Percentiles rank a stretch among this genome's conserved stretches.
Conservation (phyloP, 805 yeast species). For the Ogataea henricii region DNA sequence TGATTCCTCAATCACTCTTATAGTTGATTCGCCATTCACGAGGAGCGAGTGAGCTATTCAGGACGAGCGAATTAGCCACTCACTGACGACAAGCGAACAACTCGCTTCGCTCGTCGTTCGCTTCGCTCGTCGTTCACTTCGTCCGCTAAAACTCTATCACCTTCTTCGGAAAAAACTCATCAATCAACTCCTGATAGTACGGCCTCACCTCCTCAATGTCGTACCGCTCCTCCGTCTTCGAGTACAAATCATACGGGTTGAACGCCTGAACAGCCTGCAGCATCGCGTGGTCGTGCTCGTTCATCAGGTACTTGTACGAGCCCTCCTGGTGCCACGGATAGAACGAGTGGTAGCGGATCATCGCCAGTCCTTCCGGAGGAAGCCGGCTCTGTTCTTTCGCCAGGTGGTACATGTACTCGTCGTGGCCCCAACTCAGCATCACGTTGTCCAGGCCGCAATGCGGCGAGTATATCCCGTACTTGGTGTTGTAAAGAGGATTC, state of each 20-base stretch:
- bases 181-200: conserved; percentile 63
- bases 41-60: no score
- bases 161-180: conserved; percentile 63
- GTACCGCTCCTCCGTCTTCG: conserved; percentile 53
- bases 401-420: conserved; percentile 74
- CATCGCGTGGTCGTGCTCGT: conserved; percentile 60
- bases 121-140: no score
- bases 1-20: no score
- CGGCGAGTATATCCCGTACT: conserved; percentile 64
- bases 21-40: no score
- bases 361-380: conserved; percentile 68
- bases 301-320: conserved; percentile 66
- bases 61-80: no score
- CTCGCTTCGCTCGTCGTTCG: no score
- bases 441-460: conserved; percentile 69
- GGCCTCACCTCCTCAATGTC: conserved; percentile 54
- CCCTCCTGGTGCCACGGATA: conserved; percentile 78
- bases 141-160: conserved; percentile 55
- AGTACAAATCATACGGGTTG: conserved; percentile 68
- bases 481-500: conserved; percentile 65
- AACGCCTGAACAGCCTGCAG: conserved; percentile 64
- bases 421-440: conserved; percentile 80
- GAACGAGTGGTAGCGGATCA: conserved; percentile 74
- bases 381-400: conserved; percentile 64
- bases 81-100: no score